Evolutionary conservation across 2,329 filamentous ascomycete species (phyloP), one percentile per base, ranked within the genome.

Genomic region (Cryphonectria radicalis): DNA sequence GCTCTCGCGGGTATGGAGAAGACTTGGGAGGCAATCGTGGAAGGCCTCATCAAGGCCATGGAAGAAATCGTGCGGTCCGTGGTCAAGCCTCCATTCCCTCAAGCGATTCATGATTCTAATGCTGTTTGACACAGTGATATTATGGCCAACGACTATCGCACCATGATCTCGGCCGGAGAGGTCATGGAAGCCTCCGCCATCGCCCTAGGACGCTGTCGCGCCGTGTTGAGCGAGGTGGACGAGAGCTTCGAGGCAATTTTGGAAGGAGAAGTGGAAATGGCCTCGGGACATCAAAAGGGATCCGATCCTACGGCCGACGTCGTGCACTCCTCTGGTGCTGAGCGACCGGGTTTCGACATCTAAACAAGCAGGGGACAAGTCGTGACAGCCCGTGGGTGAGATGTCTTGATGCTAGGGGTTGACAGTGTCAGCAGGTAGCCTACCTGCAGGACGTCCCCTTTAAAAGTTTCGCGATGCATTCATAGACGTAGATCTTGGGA

Each of bases 101-200:
- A 19, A 66, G 22, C 5, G 8, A 17, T 22, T 28, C 25, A 28
- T 32, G 53, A 59, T 35, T 2, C 17, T 60, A 22, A 60, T 28
- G 7, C 46, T 19, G 7, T 19, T 19, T 17, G 13, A n/a, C n/a
- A 22, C 66, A 67, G 66, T 3, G 40, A 43, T 17, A 37, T 25
- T 4, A 53, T 68, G 22, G 42, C 43, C 14, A n/a, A 63, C 11
- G 55, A 73, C 22, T 73, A 63, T 25, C 32, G 43, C 17, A 43
- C 17, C 17, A 25, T 70, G 22, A 40, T 73, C 22, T 19, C 11
- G 22, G 59, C 42, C 13, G 42, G 64, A 3, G 63, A 63, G 55
- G 66, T 40, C 35, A 42, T 71, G 25, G 69, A 73, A 25, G 69
- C 55, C 19, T 63, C 55, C 11, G 62, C 63, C 5, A 63, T 68